Evolutionary conservation across 2,329 filamentous ascomycete species (phyloP).

Genomic region (Apiospora arundinis): DNA sequence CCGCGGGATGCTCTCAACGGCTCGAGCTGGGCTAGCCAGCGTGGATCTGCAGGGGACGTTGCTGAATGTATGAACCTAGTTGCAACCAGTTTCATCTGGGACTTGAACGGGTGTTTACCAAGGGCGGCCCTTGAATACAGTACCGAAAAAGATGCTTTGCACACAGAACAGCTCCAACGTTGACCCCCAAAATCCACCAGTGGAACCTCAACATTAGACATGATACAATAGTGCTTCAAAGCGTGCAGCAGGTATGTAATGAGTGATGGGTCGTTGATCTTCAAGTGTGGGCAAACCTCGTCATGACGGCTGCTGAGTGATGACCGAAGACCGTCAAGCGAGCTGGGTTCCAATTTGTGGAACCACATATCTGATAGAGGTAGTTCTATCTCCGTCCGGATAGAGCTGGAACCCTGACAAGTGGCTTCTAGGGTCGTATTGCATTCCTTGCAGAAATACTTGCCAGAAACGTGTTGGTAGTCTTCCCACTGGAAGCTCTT

Average conservation of each 20-base stretch:
- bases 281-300: neutral
- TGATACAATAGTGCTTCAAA: no score
- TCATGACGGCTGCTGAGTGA: neutral
- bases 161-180: no score
- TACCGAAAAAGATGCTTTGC: no score
- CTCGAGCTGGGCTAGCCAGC: no score
- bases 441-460: neutral
- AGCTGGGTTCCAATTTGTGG: neutral
- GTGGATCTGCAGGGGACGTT: no score
- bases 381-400: neutral
- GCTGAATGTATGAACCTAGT: no score
- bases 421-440: neutral
- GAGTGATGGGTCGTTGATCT: neutral
- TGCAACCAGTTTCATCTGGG: no score
- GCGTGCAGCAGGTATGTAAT: neutral
- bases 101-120: no score
- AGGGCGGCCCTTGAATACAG: no score
- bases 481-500: neutral
- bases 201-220: no score
- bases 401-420: neutral
- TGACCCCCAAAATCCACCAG: no score
- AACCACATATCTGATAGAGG: neutral
- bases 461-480: neutral
- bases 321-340: neutral
- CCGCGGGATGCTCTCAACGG: no score